Conservation (phyloP, 129 eudicot species). For the Calendula officinalis region DNA sequence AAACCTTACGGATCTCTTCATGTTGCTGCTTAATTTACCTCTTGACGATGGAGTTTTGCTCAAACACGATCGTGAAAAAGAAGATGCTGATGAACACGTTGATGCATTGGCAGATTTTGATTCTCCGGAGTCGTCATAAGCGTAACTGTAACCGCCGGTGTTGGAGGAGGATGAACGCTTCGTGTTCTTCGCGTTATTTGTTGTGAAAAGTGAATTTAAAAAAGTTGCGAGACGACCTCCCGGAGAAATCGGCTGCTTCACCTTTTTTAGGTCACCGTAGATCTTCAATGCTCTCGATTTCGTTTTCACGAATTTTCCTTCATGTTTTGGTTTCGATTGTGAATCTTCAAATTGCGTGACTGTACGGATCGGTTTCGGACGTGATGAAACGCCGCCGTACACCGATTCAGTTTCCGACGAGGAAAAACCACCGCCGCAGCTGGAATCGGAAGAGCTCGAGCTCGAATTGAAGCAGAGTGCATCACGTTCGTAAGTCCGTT, state of each 20-base stretch:
- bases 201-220: constrained; percentile 65
- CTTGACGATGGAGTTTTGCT: constrained; percentile 75
- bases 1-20: constrained; percentile 61
- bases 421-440: constrained; percentile 54
- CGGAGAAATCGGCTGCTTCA: constrained; percentile 78
- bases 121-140: neutral
- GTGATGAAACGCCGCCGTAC: constrained; percentile 23
- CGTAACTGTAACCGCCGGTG: constrained; percentile 1
- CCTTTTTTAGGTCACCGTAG: constrained; percentile 71
- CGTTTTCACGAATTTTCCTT: constrained; percentile 60
- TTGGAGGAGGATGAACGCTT: constrained; percentile 26
- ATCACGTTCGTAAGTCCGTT: neutral
- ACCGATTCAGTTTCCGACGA: constrained; percentile 64
- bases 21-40: constrained; percentile 41
- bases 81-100: constrained; percentile 78
- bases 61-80: constrained; percentile 77
- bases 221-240: constrained; percentile 71
- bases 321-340: constrained; percentile 42
- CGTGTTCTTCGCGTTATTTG: constrained; percentile 37
- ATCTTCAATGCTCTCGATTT: constrained; percentile 69
- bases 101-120: constrained; percentile 47
- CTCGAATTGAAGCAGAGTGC: constrained; percentile 31
- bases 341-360: constrained; percentile 21
- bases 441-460: constrained; percentile 77
- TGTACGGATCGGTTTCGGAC: constrained; percentile 58